A percentile compares a stretch with the other conserved stretches of the same genome.
These are phyloP conservation scores for Linanthus parryae DNA, from an alignment of 148 eudicot species.

Conservation along the genomic window DNA sequence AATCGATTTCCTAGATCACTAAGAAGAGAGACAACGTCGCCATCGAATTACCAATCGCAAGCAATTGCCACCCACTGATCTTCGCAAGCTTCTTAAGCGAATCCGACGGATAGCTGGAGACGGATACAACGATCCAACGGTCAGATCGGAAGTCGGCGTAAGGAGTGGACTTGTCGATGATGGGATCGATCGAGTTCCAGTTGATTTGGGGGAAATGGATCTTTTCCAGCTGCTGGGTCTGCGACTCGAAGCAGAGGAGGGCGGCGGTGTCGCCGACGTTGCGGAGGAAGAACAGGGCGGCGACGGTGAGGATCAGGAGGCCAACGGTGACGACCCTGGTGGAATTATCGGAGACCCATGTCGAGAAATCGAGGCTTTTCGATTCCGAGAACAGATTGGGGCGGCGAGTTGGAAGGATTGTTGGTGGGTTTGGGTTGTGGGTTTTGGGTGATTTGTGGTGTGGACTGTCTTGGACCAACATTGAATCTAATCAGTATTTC, in stretches of 20 bases:
- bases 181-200: slow-evolving; percentile 43
- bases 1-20: too few relatives aligned
- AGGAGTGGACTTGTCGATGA: slow-evolving; percentile 48
- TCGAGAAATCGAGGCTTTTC: slow-evolving; percentile 59
- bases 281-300: slow-evolving; percentile 57
- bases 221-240: slow-evolving; percentile 29
- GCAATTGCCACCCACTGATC: slow-evolving; percentile 84
- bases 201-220: slow-evolving; percentile 44
- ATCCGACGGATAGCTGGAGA: slow-evolving; percentile 62
- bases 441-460: slow-evolving; percentile 33
- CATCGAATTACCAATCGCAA: slow-evolving; percentile 73
- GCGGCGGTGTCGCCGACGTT: slow-evolving; percentile 53
- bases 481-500: slow-evolving; percentile 29
- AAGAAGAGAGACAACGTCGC: too few relatives aligned
- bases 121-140: slow-evolving; percentile 77
- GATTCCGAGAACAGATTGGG: slow-evolving; percentile 33
- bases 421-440: slow-evolving; percentile 26
- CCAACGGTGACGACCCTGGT: slow-evolving; percentile 50
- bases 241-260: slow-evolving; percentile 49
- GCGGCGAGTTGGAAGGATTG: slow-evolving; percentile 27
- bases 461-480: slow-evolving; percentile 68
- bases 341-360: slow-evolving; percentile 70
- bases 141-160: slow-evolving; percentile 61
- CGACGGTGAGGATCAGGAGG: slow-evolving; percentile 48
- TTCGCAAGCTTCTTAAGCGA: slow-evolving; percentile 38